Percentiles rank a stretch among this genome's conserved stretches.
phyloP scores from a whole-genome alignment of 225 moss, liverwort and hornwort species.

The Lunularia cruciata region DNA sequence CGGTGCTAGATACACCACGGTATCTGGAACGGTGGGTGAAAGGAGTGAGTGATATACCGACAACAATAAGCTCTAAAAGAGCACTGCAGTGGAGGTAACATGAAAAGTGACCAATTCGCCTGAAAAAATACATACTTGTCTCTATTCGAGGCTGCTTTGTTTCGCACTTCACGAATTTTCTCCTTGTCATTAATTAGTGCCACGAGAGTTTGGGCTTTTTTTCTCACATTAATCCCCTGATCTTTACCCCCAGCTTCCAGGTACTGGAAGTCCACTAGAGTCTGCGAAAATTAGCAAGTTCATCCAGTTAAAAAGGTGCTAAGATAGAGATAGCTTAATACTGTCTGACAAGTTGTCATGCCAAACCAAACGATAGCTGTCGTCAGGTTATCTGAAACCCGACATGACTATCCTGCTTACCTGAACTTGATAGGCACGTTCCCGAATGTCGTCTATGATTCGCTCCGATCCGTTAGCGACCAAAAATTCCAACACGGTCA shows the following conservation, averaged over 20 bases:
- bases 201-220: constrained; percentile 85
- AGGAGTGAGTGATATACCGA: too few relatives aligned
- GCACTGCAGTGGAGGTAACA: not conserved
- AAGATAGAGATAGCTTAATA: not conserved
- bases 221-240: constrained; percentile 98
- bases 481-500: constrained; percentile 91
- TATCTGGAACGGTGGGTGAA: constrained; percentile 71
- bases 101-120: not conserved
- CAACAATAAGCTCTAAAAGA: not conserved
- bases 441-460: constrained; percentile 89
- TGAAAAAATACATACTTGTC: constrained; percentile 66
- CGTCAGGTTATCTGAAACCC: too few relatives aligned
- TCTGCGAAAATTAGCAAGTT: constrained; percentile 37
- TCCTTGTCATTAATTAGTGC: constrained; percentile 79
- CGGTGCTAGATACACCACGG: constrained; percentile 82
- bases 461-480: constrained; percentile 96
- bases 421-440: constrained; percentile 96
- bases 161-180: constrained; percentile 88
- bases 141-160: constrained; percentile 79
- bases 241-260: constrained; percentile 87
- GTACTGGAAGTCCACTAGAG: constrained; percentile 91
- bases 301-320: not conserved
- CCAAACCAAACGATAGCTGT: too few relatives aligned
- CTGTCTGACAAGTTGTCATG: too few relatives aligned
- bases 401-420: constrained; percentile 34